phyloP scores from a whole-genome alignment of 495 filamentous ascomycete genomes.

The Hyaloscypha hepaticicola region DNA sequence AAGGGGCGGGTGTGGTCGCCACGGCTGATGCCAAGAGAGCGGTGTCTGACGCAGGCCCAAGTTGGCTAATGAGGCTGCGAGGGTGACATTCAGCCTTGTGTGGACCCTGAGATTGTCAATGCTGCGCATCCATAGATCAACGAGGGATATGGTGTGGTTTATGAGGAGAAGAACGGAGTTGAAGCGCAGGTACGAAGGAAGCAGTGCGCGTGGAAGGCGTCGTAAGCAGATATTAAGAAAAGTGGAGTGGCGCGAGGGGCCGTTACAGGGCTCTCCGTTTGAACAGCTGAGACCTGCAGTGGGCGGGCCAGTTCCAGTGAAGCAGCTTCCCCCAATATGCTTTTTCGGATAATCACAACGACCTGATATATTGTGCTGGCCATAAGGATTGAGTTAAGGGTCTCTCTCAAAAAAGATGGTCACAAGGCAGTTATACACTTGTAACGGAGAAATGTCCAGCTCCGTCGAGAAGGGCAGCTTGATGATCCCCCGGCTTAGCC shows the following conservation, averaged over 20 bases:
- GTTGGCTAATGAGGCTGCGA: slow-evolving; percentile 8
- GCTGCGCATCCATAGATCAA: neutral
- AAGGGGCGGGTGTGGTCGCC: neutral
- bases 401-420: neutral
- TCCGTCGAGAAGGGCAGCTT: neutral
- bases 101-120: neutral
- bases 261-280: neutral
- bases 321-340: neutral
- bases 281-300: neutral
- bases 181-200: too few species aligned
- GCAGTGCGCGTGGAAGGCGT: neutral
- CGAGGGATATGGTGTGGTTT: neutral
- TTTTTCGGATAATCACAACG: neutral
- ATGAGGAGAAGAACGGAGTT: neutral
- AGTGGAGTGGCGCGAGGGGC: neutral
- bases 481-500: neutral
- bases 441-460: neutral
- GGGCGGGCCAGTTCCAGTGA: neutral
- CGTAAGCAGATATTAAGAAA: neutral
- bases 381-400: neutral
- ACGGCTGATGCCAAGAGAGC: neutral
- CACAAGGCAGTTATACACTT: too few species aligned
- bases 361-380: neutral
- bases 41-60: neutral
- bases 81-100: slow-evolving; percentile 6